Evolutionary conservation across 768 basidiomycete genomes (phyloP), one percentile per base, ranked within the genome.

Genomic region (Suillus clintonianus): DNA sequence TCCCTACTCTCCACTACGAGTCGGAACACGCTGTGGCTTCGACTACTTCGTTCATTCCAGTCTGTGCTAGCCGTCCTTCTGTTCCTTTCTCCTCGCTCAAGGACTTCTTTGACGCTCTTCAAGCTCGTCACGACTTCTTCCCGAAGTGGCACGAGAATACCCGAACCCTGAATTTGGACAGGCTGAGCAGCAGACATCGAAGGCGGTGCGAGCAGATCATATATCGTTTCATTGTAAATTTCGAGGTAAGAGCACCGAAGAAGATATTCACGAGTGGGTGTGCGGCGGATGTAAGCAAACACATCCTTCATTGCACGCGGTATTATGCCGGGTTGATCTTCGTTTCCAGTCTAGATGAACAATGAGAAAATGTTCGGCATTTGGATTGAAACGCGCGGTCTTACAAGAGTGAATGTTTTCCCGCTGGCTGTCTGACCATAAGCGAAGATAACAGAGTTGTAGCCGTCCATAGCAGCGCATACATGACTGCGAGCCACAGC

Each of bases 51-150:
- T 70, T 95, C 92, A 72, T 99, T 99, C 97, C 97, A 99, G 71
- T 99, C 97, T n/a, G 97, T 99, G 68, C 89, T 92, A 1, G 95
- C 96, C 4, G 95, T 97, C 64, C 94, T 82, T 57, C 97, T 81
- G 70, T 94, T 89, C 4, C 90, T 87, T 73, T 97, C 94, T 5
- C 97, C 97, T 27, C 94, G 81, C 69, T 86, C 83, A 68, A 99
- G 78, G 5, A 98, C 90, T 64, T 93, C 92, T 60, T 88, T 86
- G 15, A 99, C 94, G 43, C 91, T 86, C 69, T 90, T 91, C 34
- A 97, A 80, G 68, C 90, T 91, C 15, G 93, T 95, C n/a, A 99
- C 94, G 2, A 96, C 95, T 72, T 96, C 94, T 72, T 98, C 97
- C 45, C 91, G 81, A 48, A 97, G 82, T 3, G 95, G 94, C 10